These are phyloP conservation scores for Cryphonectria carpinicola DNA, from an alignment of 2,329 filamentous ascomycete species.

Conservation along the genomic window DNA sequence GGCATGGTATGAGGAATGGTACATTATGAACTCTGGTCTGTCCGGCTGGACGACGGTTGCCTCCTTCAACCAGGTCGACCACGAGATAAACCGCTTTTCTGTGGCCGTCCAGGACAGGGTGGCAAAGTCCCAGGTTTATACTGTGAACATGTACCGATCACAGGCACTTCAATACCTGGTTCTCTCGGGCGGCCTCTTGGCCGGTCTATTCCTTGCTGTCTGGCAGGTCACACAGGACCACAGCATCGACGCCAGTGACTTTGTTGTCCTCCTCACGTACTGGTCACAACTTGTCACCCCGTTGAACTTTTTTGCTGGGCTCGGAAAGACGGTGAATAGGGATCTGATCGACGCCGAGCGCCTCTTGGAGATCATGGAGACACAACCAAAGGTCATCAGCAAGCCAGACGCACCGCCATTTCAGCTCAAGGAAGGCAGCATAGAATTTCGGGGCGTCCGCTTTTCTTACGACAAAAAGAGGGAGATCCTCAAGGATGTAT, in stretches of 20 bases:
- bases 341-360: constrained; percentile 62
- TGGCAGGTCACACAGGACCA: constrained; percentile 62
- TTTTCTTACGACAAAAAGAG: constrained; percentile 66
- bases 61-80: constrained; percentile 62
- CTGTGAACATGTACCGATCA: constrained; percentile 52
- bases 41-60: constrained; percentile 63
- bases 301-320: constrained; percentile 68
- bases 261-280: constrained; percentile 73
- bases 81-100: constrained; percentile 59
- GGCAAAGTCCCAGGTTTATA: constrained; percentile 43
- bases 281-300: constrained; percentile 75
- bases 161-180: constrained; percentile 64
- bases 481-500: constrained; percentile 58
- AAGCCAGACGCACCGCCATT: constrained; percentile 54
- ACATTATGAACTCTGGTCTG: constrained; percentile 59
- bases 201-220: constrained; percentile 62
- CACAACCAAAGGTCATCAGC: constrained; percentile 58
- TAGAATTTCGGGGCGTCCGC: constrained; percentile 58
- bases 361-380: constrained; percentile 61
- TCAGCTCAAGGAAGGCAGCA: constrained; percentile 54
- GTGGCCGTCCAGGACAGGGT: constrained; percentile 51
- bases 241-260: constrained; percentile 64
- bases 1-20: constrained; percentile 59
- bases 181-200: constrained; percentile 70
- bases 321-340: constrained; percentile 60